phyloP scores from a whole-genome alignment of 805 yeast species.

The Metschnikowia drakensbergensis region DNA sequence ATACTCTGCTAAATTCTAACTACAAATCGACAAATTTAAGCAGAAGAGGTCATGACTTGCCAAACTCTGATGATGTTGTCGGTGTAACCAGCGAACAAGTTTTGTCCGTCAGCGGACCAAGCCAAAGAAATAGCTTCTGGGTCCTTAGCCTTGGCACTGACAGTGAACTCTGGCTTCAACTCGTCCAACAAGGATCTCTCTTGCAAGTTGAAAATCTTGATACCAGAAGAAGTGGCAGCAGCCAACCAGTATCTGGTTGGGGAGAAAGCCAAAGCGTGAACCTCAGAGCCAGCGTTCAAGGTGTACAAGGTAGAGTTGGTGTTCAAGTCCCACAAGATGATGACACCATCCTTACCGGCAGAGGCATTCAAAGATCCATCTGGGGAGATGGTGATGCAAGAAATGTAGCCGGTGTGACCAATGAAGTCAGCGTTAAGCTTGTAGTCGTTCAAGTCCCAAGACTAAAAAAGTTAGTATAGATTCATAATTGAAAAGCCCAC shows the following conservation, averaged over 20 bases:
- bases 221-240: slow-evolving; percentile 97
- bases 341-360: slow-evolving; percentile 99
- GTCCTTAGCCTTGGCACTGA: slow-evolving; percentile 85
- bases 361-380: slow-evolving; percentile 99
- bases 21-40: slow-evolving; percentile 24
- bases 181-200: slow-evolving; percentile 92
- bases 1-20: neutral
- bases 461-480: slow-evolving; percentile 59
- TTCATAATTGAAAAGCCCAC: neutral
- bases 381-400: slow-evolving; percentile 96
- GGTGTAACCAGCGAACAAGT: slow-evolving; percentile 99
- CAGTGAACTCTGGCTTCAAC: slow-evolving; percentile 96
- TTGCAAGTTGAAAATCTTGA: slow-evolving; percentile 97
- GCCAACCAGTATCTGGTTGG: slow-evolving; percentile 99
- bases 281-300: slow-evolving; percentile 92
- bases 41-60: slow-evolving; percentile 95
- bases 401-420: slow-evolving; percentile 99
- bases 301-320: slow-evolving; percentile 85
- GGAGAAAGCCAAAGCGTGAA: slow-evolving; percentile 97
- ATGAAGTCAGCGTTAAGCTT: slow-evolving; percentile 90
- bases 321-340: slow-evolving; percentile 97
- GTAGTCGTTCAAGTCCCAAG: slow-evolving; percentile 89
- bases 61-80: slow-evolving; percentile 99
- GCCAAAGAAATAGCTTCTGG: slow-evolving; percentile 97
- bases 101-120: slow-evolving; percentile 99